A percentile compares a stretch with the other conserved stretches of the same genome.
Conservation (phyloP, 1,284 basidiomycete species). For the Vanrija humicola region DNA sequence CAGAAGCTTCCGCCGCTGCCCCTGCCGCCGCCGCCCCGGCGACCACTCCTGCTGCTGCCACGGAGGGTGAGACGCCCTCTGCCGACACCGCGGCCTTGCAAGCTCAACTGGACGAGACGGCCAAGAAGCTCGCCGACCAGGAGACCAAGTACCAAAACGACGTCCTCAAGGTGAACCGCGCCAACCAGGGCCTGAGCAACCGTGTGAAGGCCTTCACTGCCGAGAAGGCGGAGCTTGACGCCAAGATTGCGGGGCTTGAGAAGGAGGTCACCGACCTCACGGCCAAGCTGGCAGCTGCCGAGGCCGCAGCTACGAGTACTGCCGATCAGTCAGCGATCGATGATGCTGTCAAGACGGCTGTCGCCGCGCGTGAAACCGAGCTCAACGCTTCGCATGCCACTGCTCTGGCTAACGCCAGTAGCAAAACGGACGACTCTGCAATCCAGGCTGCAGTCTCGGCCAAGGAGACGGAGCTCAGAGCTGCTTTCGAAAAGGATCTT, state of each 20-base stretch:
- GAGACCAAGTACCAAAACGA: conserved; percentile 32
- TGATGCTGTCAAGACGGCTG: conserved; percentile 40
- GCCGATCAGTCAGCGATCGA: conserved; percentile 27
- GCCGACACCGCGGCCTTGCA: conserved; percentile 16
- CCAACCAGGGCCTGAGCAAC: conserved; percentile 21
- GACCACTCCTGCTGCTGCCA: not conserved
- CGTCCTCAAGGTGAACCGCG: conserved; percentile 37
- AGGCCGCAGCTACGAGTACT: conserved; percentile 4
- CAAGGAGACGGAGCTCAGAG: conserved; percentile 28
- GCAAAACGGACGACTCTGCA: conserved; percentile 1
- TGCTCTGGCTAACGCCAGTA: conserved; percentile 18
- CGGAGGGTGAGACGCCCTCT: not conserved
- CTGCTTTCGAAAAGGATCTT: conserved; percentile 14
- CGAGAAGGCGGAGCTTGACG: conserved; percentile 18
- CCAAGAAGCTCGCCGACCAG: conserved; percentile 18
- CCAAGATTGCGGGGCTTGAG: conserved; percentile 21
- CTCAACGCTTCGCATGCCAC: conserved; percentile 26
- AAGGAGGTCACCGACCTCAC: conserved; percentile 28
- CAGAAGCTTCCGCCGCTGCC: conserved; percentile 1
- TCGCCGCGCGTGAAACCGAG: conserved; percentile 37
- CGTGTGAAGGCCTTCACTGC: conserved; percentile 14
- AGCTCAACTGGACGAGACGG: conserved; percentile 15
- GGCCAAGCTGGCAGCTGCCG: conserved; percentile 13
- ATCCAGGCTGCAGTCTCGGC: conserved; percentile 24
- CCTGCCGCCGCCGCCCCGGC: conserved; percentile 2